Base-by-base conservation (phyloP, 108 stramenopile species). In the Nitzschia inconspicua region DNA sequence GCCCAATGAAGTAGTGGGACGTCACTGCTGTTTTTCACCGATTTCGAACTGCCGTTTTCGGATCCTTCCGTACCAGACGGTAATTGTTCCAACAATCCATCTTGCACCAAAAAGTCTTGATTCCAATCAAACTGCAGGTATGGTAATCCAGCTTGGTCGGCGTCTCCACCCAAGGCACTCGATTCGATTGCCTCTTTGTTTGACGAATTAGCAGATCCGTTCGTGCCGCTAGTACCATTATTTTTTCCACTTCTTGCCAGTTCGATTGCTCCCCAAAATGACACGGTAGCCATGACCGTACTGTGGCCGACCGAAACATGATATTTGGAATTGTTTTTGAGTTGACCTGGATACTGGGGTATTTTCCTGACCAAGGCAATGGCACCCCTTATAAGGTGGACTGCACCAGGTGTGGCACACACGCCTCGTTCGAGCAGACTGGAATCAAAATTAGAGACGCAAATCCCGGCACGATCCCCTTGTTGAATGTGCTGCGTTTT, bases 381-480 rank as follows among this genome's bases (percentile, higher is more conserved):
- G 10, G 87, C 96, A 27, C 87, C 80, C 22, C 70, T 80, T 4
- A 89, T 59, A 31, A 80, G 57, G 18, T 74, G 79, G 24, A 98
- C 92, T 26, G 86, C 76, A 10, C 91, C 95, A 2, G 97, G 97
- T 11, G 90, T 75, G 1, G 93, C 78, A 23, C 83, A 83, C 5
- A 95, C 77, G 8, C 94, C 96, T 3, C 99, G 85, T 64, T 99
- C 99, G 47, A 99, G 58, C 19, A 85, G 53, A 50, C 83, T 87
- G 40, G 96, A 69, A 68, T 98, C 98, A 23, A 99, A 89, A 41
- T 88, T 87, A 27, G 94, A 68, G 16, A 98, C 78, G 51, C 96
- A 97, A 11, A 99, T 77, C 6, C 96, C 99, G 6, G 95, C 96
- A 32, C 99, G 87, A 81, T 99, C 99, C 2, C 99, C 99, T 53